These are phyloP conservation scores for Cladophialophora yegresii DNA, from an alignment of 2,329 filamentous ascomycete genomes.

Conservation along the genomic window DNA sequence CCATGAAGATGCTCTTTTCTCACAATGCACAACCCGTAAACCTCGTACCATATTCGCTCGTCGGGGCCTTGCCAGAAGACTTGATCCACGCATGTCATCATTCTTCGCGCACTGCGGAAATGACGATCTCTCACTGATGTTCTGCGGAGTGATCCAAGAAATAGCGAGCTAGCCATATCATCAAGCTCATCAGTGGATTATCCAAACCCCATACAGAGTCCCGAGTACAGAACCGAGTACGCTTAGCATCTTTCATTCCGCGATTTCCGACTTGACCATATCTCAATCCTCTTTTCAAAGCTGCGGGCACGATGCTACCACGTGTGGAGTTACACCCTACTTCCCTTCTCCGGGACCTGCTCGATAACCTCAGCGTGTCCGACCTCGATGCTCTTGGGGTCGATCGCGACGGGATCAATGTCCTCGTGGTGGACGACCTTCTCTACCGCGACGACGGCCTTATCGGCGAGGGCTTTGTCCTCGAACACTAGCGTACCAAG, in stretches of 20 bases:
- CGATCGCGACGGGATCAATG: conserved; percentile 16
- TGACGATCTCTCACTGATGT: neutral
- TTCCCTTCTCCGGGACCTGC: conserved; percentile 8
- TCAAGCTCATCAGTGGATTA: neutral
- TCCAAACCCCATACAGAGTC: neutral
- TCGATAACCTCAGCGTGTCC: conserved; percentile 18
- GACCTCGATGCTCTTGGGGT: conserved; percentile 11
- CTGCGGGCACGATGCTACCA: neutral
- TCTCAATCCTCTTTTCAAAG: neutral
- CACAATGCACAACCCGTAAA: neutral
- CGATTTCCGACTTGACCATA: neutral
- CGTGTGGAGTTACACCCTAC: conserved; percentile 3
- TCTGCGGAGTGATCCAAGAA: neutral
- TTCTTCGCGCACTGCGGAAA: neutral
- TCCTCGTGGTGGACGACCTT: conserved; percentile 40
- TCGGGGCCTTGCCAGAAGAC: neutral
- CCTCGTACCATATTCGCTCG: neutral
- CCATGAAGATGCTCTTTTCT: neutral
- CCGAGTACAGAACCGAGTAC: neutral
- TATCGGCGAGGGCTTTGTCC: conserved; percentile 42
- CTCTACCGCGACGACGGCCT: conserved; percentile 44
- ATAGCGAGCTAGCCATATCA: neutral
- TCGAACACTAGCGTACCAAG: conserved; percentile 42
- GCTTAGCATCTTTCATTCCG: neutral
- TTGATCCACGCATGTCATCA: neutral